Evolutionary conservation across 495 filamentous ascomycete species (phyloP).

Genomic region (Neurospora pannonica): DNA sequence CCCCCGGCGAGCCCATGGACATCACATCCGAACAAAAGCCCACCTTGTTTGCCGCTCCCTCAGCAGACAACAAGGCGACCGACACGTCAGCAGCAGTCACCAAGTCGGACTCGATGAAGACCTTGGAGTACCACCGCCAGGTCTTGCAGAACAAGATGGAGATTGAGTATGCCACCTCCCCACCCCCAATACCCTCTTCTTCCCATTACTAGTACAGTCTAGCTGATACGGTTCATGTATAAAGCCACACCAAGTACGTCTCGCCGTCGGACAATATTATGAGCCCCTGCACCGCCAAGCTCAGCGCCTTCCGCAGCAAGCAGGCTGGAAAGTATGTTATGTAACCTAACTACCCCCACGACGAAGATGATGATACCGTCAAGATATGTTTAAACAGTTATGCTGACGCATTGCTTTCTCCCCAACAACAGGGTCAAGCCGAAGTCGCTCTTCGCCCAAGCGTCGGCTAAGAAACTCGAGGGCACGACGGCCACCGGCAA

Average conservation of each 20-base stretch:
- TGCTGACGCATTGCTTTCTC: conserved; percentile 1
- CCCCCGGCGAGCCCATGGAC: not conserved
- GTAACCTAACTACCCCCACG: not conserved
- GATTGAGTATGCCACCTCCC: conserved; percentile 42
- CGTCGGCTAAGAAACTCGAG: conserved; percentile 46
- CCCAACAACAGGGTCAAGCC: conserved; percentile 42
- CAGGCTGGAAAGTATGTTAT: conserved; percentile 56
- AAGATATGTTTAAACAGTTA: not conserved
- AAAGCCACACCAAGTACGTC: conserved; percentile 57
- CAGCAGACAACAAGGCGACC: conserved; percentile 12
- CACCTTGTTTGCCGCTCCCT: not conserved
- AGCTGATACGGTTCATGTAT: not conserved
- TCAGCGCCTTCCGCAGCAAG: conserved; percentile 75
- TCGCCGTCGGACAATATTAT: conserved; percentile 90
- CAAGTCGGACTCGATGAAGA: conserved; percentile 40
- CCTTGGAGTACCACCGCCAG: conserved; percentile 75
- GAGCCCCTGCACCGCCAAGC: conserved; percentile 87
- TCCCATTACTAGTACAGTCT: not conserved
- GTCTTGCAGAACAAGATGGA: conserved; percentile 64
- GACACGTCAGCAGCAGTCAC: conserved; percentile 17
- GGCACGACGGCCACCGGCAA: conserved; percentile 21
- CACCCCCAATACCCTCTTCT: not conserved
- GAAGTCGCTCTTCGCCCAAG: conserved; percentile 54
- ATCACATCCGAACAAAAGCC: conserved; percentile 16
- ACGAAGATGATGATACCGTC: not conserved